phyloP scores from a whole-genome alignment of 306 rosid genomes.

The Vigna unguiculata region DNA sequence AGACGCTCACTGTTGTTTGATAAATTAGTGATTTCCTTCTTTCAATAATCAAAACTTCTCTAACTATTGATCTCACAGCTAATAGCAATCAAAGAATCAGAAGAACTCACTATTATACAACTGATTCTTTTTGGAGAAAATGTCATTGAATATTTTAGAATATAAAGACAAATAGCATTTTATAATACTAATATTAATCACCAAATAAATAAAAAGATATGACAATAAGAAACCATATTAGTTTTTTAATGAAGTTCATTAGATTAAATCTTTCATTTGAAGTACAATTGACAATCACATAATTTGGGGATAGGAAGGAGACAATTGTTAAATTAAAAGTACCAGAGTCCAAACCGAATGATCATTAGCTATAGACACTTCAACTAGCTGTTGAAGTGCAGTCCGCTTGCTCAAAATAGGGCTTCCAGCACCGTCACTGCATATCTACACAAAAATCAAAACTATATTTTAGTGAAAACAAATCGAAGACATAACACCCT shows the following conservation, averaged over 20 bases:
- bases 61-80: not conserved
- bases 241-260: not conserved
- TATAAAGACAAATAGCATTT: constrained; percentile 28
- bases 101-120: constrained; percentile 27
- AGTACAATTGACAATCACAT: constrained; percentile 7
- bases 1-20: constrained; percentile 22
- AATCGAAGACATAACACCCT: constrained; percentile 7
- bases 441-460: constrained; percentile 60
- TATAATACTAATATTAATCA: constrained; percentile 11
- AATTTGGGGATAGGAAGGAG: constrained; percentile 31
- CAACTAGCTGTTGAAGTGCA: constrained; percentile 88
- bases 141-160: not conserved
- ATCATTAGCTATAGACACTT: constrained; percentile 79
- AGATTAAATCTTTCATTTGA: constrained; percentile 31
- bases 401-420: constrained; percentile 63
- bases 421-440: constrained; percentile 74
- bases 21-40: constrained; percentile 2
- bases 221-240: constrained; percentile 13
- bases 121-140: not conserved
- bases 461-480: constrained; percentile 28
- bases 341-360: constrained; percentile 88
- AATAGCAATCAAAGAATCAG: constrained; percentile 30
- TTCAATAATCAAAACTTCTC: constrained; percentile 29
- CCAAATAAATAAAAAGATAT: constrained; percentile 3
- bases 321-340: constrained; percentile 40